A percentile compares a stretch with the other conserved stretches of the same genome.
Evolutionary conservation across 306 rosid species (phyloP).

Genomic region (Cucurbita argyrosperma): DNA sequence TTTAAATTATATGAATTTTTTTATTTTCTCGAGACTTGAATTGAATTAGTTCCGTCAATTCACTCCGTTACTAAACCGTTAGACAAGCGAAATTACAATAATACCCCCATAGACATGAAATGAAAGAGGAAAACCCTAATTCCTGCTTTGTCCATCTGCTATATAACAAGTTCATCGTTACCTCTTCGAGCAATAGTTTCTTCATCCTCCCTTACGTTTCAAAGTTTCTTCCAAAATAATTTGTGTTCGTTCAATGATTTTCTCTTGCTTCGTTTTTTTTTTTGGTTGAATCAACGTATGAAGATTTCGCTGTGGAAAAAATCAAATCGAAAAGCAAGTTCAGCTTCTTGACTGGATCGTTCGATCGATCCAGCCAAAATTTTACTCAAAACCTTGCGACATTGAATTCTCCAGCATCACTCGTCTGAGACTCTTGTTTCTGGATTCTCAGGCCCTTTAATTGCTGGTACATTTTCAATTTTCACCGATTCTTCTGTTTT

Average conservation of each 20-base stretch:
- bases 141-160: neutral
- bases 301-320: neutral
- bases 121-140: neutral
- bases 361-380: slow-evolving; percentile 18
- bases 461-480: slow-evolving; percentile 24
- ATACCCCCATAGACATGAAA: neutral
- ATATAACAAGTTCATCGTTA: neutral
- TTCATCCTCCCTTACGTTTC: neutral
- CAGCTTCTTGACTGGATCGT: slow-evolving; percentile 60
- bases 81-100: neutral
- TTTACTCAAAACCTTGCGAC: slow-evolving; percentile 38
- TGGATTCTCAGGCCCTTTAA: slow-evolving; percentile 60
- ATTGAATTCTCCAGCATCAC: slow-evolving; percentile 38
- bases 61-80: neutral
- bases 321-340: slow-evolving; percentile 22
- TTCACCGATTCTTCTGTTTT: neutral
- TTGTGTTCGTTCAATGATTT: neutral
- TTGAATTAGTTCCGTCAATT: neutral
- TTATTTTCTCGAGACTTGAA: neutral
- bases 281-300: neutral
- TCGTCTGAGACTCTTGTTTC: slow-evolving; percentile 45
- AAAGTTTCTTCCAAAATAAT: neutral
- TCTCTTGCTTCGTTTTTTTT: neutral
- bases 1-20: too few species aligned
- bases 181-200: too few species aligned